Base-by-base conservation (phyloP, 176 grass and related monocot genomes). In the Ananas comosus region DNA sequence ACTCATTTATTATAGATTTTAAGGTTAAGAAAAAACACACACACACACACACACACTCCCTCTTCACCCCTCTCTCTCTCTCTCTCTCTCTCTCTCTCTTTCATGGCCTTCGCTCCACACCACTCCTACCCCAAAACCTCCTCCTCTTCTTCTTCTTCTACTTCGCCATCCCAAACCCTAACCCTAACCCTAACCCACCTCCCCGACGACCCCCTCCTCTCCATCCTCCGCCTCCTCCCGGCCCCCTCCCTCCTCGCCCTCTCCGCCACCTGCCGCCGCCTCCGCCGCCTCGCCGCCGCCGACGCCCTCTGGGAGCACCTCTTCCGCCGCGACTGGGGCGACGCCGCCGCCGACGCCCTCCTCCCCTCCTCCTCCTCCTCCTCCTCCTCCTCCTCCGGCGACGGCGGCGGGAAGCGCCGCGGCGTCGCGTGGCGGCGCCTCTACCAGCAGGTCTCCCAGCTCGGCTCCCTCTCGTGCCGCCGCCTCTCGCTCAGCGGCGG, bases 251-350 rank as follows among this genome's bases (percentile, higher is more conserved):
- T 97, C 70, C 68, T 97, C 63, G 83, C 89, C 63, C 92, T 97
- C 79, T 80, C 87, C 61, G 78, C 85, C 53, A 89, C 89, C 3
- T 97, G 93, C 72, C 83, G 78, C 58, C 67, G 74, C 52, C 90
- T 87, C 82, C 79, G 81, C 33, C 74, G 79, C 13, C 76, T 83
- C 72, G 86, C 86, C 63, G 81, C 73, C 51, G 79, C 93, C 51
- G 89, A 90, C 72, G 64, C 80, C 63, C 71, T 97, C n/a, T 97
- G 93, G 93, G 89, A 97, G 79, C 69, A 80, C 69, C 49, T 97
- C 51, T 97, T 84, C 78, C 68, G 84, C 70, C 82, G 89, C 61
- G 89, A 97, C 61, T 97, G 84, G 89, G 88, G 89, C 50, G 24
- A 58, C 57, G 64, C 73, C 47, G 51, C 73, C 12, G 25, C 76